Evolutionary conservation across 441 rosid species (phyloP).

Genomic region (Erodium texanum): DNA sequence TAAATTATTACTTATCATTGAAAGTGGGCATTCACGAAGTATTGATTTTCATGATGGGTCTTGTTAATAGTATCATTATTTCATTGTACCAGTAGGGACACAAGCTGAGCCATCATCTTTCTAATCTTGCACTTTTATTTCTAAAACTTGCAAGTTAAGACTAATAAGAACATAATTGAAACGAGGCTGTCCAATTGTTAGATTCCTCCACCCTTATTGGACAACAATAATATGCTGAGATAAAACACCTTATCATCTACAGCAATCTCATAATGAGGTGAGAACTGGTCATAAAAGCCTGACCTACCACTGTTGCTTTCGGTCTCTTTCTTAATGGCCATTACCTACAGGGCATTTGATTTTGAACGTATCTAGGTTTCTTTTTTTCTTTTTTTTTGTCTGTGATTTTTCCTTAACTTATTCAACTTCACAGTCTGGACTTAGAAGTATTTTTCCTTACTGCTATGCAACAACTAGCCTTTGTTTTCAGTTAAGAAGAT

Average conservation of each 20-base stretch:
- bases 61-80: background rate
- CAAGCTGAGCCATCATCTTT: background rate
- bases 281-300: background rate
- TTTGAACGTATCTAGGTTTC: background rate
- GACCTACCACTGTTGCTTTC: conserved; percentile 2
- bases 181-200: background rate
- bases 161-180: background rate
- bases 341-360: background rate
- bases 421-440: background rate
- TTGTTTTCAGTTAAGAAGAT: background rate
- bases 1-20: background rate
- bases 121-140: background rate
- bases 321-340: background rate
- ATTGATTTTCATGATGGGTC: background rate
- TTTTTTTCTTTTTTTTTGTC: no score
- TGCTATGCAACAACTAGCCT: conserved; percentile 1
- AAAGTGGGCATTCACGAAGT: background rate
- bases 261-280: conserved; percentile 1
- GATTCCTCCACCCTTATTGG: conserved; percentile 3
- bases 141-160: background rate
- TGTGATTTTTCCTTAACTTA: background rate
- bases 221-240: background rate
- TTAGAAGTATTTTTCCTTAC: background rate
- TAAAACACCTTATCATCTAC: background rate
- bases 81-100: background rate